Evolutionary conservation across 805 yeast species (phyloP), one percentile per base, ranked within the genome.

Genomic region (Priceomyces medius): DNA sequence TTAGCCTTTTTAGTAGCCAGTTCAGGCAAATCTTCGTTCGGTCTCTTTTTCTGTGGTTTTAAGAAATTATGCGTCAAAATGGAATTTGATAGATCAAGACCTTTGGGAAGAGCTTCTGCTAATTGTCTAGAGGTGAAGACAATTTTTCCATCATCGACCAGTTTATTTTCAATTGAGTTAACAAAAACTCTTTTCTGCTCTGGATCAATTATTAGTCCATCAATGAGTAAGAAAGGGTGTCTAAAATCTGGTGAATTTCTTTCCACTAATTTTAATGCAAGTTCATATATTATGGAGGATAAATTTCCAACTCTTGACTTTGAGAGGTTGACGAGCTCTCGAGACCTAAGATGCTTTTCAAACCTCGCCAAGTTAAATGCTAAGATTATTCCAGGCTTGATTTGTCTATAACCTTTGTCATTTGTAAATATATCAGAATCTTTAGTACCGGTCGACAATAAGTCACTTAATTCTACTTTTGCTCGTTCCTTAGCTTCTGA

Each of bases 301-400:
- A 85, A 60, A 5, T 73, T 63, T 2, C 98, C 98, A 23, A 89
- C 62, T 40, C 88, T 73, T 35, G 84, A 82, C 21, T 73, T 69
- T 10, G 83, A 85, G 37, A 85, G 72, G 24, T 77, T 77, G 1
- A 70, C 77, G 12, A 93, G 69, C 49, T 85, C 85, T 34, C 67
- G 59, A 8, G 85, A 74, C 49, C 97, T 75, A 53, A 82, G 71
- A 24, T 76, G 64, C 54, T 88, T 83, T 38, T 85, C 71, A 51
- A 77, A 89, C 50, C 93, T 70, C 23, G 78, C 75, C 38, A 85
- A 68, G 53, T 81, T 83, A 54, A 88, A 69, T 0, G 82, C 69
- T 19, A 88, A 59, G 2, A 82, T 74, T 3, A 82, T 48, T 18
- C 65, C 51, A 2, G 77, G 72, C 27, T 75, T 74, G 14, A 85